Evolutionary conservation across 352 stramenopile species (phyloP).

Genomic region (Peronosclerospora sorghi): DNA sequence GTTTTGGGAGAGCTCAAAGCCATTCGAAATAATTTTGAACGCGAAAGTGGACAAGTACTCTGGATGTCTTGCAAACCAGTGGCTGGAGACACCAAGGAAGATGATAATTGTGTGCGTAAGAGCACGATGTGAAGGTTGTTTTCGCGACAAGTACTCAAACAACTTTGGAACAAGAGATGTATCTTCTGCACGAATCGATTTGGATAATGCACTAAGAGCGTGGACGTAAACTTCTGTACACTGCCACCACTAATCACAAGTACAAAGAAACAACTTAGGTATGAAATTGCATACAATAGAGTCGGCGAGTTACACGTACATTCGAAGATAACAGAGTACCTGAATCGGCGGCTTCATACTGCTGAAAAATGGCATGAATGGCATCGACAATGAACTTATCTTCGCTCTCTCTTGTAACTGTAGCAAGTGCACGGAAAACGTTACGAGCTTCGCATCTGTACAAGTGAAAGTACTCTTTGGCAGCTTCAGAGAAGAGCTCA

Average conservation of each 20-base stretch:
- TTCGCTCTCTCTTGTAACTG: constrained; percentile 51
- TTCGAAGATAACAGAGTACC: constrained; percentile 23
- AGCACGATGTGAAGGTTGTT: constrained; percentile 46
- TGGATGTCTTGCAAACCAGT: no score
- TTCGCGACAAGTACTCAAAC: no score
- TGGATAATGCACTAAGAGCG: constrained; percentile 66
- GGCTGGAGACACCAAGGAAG: no score
- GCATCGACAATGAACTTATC: no score
- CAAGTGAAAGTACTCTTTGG: constrained; percentile 50
- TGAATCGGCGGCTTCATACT: constrained; percentile 49
- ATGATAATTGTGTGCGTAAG: constrained; percentile 53
- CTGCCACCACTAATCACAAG: constrained; percentile 75
- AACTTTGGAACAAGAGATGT: no score
- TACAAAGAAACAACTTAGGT: no score
- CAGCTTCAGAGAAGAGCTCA: no score
- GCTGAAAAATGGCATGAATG: constrained; percentile 58
- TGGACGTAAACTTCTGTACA: constrained; percentile 77
- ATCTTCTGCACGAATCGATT: constrained; percentile 70
- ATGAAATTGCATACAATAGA: no score
- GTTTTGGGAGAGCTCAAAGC: no score
- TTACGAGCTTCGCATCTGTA: constrained; percentile 68
- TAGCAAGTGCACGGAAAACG: constrained; percentile 69
- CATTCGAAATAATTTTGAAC: constrained; percentile 62
- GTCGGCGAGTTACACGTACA: constrained; percentile 19
- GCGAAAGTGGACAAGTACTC: no score